A percentile compares a stretch with the other conserved stretches of the same genome.
Conservation (phyloP, 164 flowering plant genomes). For the Kingdonia uniflora region DNA sequence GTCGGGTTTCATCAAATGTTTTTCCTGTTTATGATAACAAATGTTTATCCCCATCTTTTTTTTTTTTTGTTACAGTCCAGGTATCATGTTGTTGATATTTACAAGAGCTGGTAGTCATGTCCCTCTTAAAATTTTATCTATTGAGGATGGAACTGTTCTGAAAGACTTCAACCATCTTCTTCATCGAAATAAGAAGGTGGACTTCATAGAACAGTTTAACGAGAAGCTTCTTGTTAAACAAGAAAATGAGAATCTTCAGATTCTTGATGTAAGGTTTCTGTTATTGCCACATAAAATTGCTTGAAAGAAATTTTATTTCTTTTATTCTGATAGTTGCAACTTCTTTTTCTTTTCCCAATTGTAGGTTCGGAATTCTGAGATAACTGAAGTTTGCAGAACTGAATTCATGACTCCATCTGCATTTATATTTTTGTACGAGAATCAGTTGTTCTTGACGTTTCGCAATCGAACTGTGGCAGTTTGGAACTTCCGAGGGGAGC, state of each 20-base stretch:
- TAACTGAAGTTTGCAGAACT: slow-evolving; percentile 73
- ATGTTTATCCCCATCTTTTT: not conserved
- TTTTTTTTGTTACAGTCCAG: slow-evolving; percentile 16
- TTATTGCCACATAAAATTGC: not conserved
- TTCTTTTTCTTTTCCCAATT: not conserved
- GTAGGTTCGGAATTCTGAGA: slow-evolving; percentile 72
- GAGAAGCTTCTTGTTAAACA: slow-evolving; percentile 25
- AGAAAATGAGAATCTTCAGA: slow-evolving; percentile 26
- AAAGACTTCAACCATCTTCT: slow-evolving; percentile 23
- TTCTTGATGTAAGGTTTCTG: slow-evolving; percentile 19
- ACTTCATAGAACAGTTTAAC: slow-evolving; percentile 24
- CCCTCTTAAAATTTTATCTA: slow-evolving; percentile 24
- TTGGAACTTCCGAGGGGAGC: slow-evolving; percentile 96
- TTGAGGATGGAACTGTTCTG: slow-evolving; percentile 23
- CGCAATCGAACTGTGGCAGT: slow-evolving; percentile 94
- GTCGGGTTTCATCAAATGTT: not conserved
- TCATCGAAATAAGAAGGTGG: slow-evolving; percentile 26
- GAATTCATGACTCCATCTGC: slow-evolving; percentile 99
- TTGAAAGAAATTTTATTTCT: not conserved
- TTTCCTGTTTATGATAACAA: not conserved
- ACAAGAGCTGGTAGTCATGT: slow-evolving; percentile 19
- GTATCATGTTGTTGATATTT: slow-evolving; percentile 24
- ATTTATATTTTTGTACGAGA: slow-evolving; percentile 91
- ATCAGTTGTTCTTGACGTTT: slow-evolving; percentile 87
- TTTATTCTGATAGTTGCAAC: not conserved